Evolutionary conservation across 176 grass and related monocot species (phyloP), one percentile per base, ranked within the genome.

Genomic region (Ampelocalamus luodianensis): DNA sequence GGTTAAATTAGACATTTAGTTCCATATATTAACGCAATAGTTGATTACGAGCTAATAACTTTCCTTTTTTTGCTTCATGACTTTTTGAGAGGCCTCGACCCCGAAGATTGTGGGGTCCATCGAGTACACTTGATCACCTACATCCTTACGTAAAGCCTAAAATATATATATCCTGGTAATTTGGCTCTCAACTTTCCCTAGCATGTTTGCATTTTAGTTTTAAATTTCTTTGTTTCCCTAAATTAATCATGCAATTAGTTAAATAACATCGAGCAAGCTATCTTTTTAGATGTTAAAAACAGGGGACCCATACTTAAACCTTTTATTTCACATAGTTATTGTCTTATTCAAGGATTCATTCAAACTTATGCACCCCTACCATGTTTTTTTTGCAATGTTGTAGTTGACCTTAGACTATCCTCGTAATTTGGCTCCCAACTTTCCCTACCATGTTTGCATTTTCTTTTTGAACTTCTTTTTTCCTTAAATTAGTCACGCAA

Each of bases 61-160:
- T 80, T 78, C 24, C 49, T 34, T 79, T 43, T 50, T 55, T 29
- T 50, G 17, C 27, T 86, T 40, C 65, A 70, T 79, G 75, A 29
- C 74, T 85, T 71, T 80, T 34, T 49, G 86, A 99, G 96, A 94
- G 79, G 82, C 88, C 82, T 74, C 44, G 91, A 11, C 79, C 32
- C 71, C 83, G 82, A 74, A 92, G 88, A 78, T 85, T 99, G 86
- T 96, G 93, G 96, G 96, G 96, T 59, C 93, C 93, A 15, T 65
- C 94, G 90, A 68, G 20, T 5, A 82, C 90, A 74, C 88, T 99
- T 54, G 88, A 91, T 78, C 64, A 89, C 59, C 71, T 96, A 50
- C 91, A 99, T 65, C 91, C 96, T 67, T 96, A 90, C 64, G 76
- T 76, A 24, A 79, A 90, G 71, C 88, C 91, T 65, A 94, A 91